Percentiles rank a stretch among this genome's conserved stretches.
Evolutionary conservation across 768 basidiomycete genomes (phyloP).

Genomic region (Boletus pseudopeckii): DNA sequence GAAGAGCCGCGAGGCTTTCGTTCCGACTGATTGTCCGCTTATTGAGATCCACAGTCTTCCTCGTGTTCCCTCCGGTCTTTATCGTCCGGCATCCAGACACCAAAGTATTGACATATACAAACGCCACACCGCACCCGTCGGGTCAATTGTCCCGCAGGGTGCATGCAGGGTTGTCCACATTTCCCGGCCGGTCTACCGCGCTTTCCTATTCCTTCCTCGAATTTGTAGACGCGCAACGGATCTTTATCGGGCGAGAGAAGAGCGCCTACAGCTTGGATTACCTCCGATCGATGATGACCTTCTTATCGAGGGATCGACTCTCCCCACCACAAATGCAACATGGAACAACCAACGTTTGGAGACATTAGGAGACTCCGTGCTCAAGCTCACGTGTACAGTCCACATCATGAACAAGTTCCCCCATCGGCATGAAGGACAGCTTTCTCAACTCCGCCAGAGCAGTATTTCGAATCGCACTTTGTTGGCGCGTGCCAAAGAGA

Average conservation of each 20-base stretch:
- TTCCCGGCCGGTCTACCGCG: slow-evolving; percentile 44
- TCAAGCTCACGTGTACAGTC: slow-evolving; percentile 73
- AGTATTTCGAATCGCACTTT: slow-evolving; percentile 71
- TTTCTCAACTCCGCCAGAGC: slow-evolving; percentile 60
- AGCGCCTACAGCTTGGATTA: slow-evolving; percentile 53
- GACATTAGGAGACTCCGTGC: slow-evolving; percentile 81
- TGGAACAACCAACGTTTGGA: slow-evolving; percentile 86
- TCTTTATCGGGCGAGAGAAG: slow-evolving; percentile 54
- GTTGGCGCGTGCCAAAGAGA: slow-evolving; percentile 59
- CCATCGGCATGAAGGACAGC: slow-evolving; percentile 78
- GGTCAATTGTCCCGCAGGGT: slow-evolving; percentile 39
- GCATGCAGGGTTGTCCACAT: slow-evolving; percentile 57
- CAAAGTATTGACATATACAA: slow-evolving; percentile 27
- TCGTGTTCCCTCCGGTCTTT: slow-evolving; percentile 40
- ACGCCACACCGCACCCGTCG: slow-evolving; percentile 23
- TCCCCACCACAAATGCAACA: slow-evolving; percentile 59
- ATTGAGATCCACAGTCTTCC: slow-evolving; percentile 50
- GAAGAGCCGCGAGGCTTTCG: slow-evolving; percentile 38
- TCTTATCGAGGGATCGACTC: slow-evolving; percentile 71
- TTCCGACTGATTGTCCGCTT: slow-evolving; percentile 59
- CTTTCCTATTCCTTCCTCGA: slow-evolving; percentile 60
- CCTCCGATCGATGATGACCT: slow-evolving; percentile 56
- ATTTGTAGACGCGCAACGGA: slow-evolving; percentile 66
- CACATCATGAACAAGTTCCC: slow-evolving; percentile 76
- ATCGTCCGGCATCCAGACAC: slow-evolving; percentile 31